These are phyloP conservation scores for Cladosporium sp. DNA, from an alignment of 2,329 filamentous ascomycete genomes.

Conservation along the genomic window DNA sequence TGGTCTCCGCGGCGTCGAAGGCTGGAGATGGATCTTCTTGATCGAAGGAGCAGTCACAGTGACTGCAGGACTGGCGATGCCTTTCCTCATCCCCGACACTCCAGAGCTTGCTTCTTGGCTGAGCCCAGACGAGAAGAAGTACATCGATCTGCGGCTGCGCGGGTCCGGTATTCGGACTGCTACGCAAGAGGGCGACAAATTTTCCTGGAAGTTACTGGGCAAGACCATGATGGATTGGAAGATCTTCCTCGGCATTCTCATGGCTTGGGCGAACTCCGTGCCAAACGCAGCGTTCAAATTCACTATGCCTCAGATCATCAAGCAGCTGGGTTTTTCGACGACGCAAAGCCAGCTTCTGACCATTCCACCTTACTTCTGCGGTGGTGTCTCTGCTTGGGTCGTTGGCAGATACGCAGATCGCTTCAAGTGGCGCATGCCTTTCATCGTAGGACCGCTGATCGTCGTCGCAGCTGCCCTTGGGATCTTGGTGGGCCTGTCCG, in stretches of 20 bases:
- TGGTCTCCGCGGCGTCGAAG: slow-evolving; percentile 36
- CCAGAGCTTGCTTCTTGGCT: slow-evolving; percentile 56
- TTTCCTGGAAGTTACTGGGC: slow-evolving; percentile 44
- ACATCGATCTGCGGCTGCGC: slow-evolving; percentile 65
- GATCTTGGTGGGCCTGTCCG: slow-evolving; percentile 29
- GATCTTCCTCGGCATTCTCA: slow-evolving; percentile 5
- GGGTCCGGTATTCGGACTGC: slow-evolving; percentile 42
- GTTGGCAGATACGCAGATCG: slow-evolving; percentile 34
- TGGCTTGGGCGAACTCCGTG: slow-evolving; percentile 29
- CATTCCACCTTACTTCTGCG: slow-evolving; percentile 33
- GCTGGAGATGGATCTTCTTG: slow-evolving; percentile 30
- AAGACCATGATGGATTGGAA: slow-evolving; percentile 25
- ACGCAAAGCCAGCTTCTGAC: slow-evolving; percentile 30
- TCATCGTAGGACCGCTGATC: slow-evolving; percentile 27
- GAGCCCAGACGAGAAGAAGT: slow-evolving; percentile 65
- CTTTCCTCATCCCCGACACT: slow-evolving; percentile 54
- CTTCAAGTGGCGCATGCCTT: slow-evolving; percentile 35
- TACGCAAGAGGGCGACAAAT: slow-evolving; percentile 22
- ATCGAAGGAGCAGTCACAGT: slow-evolving; percentile 34
- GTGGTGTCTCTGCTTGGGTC: slow-evolving; percentile 33
- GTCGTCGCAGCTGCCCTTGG: slow-evolving; percentile 27
- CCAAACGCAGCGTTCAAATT: slow-evolving; percentile 38
- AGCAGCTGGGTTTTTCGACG: slow-evolving; percentile 30
- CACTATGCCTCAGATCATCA: slow-evolving; percentile 52
- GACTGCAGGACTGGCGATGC: slow-evolving; percentile 44